Conservation (phyloP, 805 yeast species). For the Spathaspora arborariae region DNA sequence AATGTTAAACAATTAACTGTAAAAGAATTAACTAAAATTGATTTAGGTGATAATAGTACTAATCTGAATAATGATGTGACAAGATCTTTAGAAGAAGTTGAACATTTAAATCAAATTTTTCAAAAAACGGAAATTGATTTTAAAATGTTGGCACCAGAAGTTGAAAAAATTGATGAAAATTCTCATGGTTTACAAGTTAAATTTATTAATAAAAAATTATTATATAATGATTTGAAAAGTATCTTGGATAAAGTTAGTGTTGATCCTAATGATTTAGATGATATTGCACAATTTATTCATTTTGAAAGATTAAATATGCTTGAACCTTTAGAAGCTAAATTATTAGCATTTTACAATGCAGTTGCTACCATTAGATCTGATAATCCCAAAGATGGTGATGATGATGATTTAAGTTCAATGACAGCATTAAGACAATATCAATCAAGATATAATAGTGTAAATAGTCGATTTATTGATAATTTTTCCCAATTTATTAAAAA, state of each 20-base stretch:
- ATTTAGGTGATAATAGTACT: slow-evolving; percentile 30
- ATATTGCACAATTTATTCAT: slow-evolving; percentile 46
- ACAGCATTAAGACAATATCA: slow-evolving; percentile 67
- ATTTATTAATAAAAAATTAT: slow-evolving; percentile 72
- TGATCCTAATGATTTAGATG: slow-evolving; percentile 49
- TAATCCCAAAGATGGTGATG: slow-evolving; percentile 27
- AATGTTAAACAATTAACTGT: slow-evolving; percentile 62
- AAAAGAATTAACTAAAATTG: slow-evolving; percentile 36
- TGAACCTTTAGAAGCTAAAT: slow-evolving; percentile 47
- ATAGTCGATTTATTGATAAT: slow-evolving; percentile 46
- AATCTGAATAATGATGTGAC: slow-evolving; percentile 30
- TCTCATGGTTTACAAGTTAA: slow-evolving; percentile 81
- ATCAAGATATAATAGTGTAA: slow-evolving; percentile 53
- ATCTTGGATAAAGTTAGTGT: slow-evolving; percentile 69
- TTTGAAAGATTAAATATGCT: slow-evolving; percentile 44
- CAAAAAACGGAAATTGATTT: slow-evolving; percentile 39
- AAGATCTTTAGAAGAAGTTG: slow-evolving; percentile 31
- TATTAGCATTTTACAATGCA: slow-evolving; percentile 59
- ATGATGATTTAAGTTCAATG: slow-evolving; percentile 56
- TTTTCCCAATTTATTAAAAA: slow-evolving; percentile 34
- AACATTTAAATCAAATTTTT: slow-evolving; percentile 33
- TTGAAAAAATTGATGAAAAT: slow-evolving; percentile 66
- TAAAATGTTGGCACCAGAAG: slow-evolving; percentile 53
- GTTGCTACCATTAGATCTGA: slow-evolving; percentile 55
- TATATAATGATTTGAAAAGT: slow-evolving; percentile 67